Evolutionary conservation across 129 eudicot genomes (phyloP).

Genomic region (Chrysanthemum seticuspe): DNA sequence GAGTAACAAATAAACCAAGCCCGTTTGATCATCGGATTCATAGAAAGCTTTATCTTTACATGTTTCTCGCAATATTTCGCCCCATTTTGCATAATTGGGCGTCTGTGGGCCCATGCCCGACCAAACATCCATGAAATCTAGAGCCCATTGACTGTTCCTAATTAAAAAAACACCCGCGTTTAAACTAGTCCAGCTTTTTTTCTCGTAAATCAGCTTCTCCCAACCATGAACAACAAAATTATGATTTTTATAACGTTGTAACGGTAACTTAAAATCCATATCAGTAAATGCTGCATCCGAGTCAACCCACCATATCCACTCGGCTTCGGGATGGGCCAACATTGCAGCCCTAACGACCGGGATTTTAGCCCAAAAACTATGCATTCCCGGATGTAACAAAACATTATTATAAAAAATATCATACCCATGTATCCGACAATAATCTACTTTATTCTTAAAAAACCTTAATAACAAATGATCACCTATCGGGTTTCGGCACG

Average conservation of each 20-base stretch:
- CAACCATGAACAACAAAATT: constrained; percentile 73
- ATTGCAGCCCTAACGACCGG: constrained; percentile 73
- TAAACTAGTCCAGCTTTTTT: constrained; percentile 77
- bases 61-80: constrained; percentile 35
- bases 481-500: constrained; percentile 71
- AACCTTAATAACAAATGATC: constrained; percentile 62
- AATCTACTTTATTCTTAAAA: constrained; percentile 89
- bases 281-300: constrained; percentile 83
- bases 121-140: constrained; percentile 86
- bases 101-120: constrained; percentile 74
- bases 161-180: constrained; percentile 88
- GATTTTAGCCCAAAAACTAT: constrained; percentile 77
- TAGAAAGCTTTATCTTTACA: constrained; percentile 62
- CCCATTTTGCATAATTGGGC: constrained; percentile 72
- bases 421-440: constrained; percentile 76
- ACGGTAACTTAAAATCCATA: constrained; percentile 67
- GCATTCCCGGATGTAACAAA: constrained; percentile 65
- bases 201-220: constrained; percentile 48
- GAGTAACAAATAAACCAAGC: constrained; percentile 56
- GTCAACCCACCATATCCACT: constrained; percentile 99
- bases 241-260: constrained; percentile 51
- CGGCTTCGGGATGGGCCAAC: constrained; percentile 94
- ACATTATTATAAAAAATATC: constrained; percentile 80
- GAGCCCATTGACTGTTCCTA: constrained; percentile 81
- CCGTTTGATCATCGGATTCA: constrained; percentile 85